These are phyloP conservation scores for Paraurostyla sp. DNA, from an alignment of 73 alveolate species.

Conservation along the genomic window DNA sequence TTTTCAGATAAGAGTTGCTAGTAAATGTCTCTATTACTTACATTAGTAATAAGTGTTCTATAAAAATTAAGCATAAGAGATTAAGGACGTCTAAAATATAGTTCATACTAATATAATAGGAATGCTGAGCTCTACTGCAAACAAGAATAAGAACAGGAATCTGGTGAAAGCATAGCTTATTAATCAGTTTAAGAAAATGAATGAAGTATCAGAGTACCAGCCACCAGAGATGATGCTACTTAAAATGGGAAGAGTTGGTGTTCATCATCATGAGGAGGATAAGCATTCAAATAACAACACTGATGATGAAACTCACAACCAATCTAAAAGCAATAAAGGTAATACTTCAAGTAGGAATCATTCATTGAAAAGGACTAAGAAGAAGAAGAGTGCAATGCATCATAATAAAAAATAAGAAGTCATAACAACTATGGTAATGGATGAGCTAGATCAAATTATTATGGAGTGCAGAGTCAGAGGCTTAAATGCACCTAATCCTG, in stretches of 20 bases:
- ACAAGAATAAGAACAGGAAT: background rate
- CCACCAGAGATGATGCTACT: no score
- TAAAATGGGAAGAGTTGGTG: no score
- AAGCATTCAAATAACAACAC: background rate
- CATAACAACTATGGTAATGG: background rate
- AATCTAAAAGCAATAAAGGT: background rate
- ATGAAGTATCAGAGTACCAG: no score
- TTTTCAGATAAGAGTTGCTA: background rate
- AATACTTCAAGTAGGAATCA: background rate
- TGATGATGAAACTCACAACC: background rate
- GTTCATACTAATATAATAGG: background rate
- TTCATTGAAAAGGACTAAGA: background rate
- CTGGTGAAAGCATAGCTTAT: background rate
- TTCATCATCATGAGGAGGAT: background rate
- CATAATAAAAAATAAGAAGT: background rate
- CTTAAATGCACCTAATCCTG: background rate
- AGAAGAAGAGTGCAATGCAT: background rate
- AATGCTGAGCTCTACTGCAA: background rate
- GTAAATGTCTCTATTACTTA: background rate
- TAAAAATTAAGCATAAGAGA: background rate
- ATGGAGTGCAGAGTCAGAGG: background rate
- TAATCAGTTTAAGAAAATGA: background rate
- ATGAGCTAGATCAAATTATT: background rate
- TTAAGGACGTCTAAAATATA: background rate
- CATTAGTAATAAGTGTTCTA: background rate